Conservation (phyloP, 441 rosid genomes). For the Omphalea diandra region DNA sequence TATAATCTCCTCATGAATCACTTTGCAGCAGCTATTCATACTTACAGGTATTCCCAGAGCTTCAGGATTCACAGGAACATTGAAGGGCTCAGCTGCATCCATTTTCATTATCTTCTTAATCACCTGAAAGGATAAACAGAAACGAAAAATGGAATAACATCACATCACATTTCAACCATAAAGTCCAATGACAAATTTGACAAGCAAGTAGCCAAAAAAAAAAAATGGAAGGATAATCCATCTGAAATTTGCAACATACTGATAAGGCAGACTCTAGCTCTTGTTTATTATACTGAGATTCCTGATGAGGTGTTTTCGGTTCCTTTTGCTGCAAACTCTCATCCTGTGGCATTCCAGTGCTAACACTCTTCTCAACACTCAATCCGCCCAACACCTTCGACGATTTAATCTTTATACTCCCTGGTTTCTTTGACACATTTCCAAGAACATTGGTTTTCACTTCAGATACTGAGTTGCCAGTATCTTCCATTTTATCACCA, state of each 20-base stretch:
- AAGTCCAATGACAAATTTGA: slow-evolving; percentile 2
- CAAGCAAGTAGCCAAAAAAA: not conserved
- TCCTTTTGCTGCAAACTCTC: slow-evolving; percentile 44
- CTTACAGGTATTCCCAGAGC: slow-evolving; percentile 99
- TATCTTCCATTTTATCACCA: slow-evolving; percentile 61
- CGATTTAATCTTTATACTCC: slow-evolving; percentile 80
- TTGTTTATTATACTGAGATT: slow-evolving; percentile 49
- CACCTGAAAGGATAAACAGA: slow-evolving; percentile 41
- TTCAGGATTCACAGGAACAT: slow-evolving; percentile 87
- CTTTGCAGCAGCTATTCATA: not conserved
- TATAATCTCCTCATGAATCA: not conserved
- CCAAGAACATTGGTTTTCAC: slow-evolving; percentile 41
- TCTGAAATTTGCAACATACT: slow-evolving; percentile 39
- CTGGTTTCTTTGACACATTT: slow-evolving; percentile 60
- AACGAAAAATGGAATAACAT: slow-evolving; percentile 1
- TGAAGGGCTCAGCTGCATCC: slow-evolving; percentile 98
- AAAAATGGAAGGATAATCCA: not conserved
- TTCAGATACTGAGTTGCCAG: slow-evolving; percentile 58
- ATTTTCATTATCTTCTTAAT: slow-evolving; percentile 95
- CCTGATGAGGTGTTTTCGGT: slow-evolving; percentile 36
- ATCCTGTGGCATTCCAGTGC: slow-evolving; percentile 26
- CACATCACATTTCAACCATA: slow-evolving; percentile 12
- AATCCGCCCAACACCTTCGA: slow-evolving; percentile 45
- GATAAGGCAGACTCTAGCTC: slow-evolving; percentile 68
- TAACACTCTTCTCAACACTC: slow-evolving; percentile 34